A percentile compares a stretch with the other conserved stretches of the same genome.
Conservation (phyloP, 2,329 filamentous ascomycete genomes). For the Exophiala calicioides region DNA sequence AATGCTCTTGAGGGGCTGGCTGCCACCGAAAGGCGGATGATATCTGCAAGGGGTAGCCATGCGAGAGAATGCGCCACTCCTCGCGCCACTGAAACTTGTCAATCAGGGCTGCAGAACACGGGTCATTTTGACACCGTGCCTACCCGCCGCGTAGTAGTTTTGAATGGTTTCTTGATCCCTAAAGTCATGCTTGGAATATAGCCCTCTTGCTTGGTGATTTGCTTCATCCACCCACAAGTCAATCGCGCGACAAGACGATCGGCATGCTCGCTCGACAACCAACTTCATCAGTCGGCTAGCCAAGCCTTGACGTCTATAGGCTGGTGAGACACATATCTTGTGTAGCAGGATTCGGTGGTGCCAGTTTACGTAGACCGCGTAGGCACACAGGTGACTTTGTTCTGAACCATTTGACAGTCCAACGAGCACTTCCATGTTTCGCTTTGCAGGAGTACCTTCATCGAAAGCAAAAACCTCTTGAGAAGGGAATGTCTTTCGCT, state of each 20-base stretch:
- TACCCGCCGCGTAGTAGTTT: slow-evolving; percentile 54
- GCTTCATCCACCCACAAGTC: slow-evolving; percentile 56
- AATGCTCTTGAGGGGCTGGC: slow-evolving; percentile 17
- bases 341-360: slow-evolving; percentile 51
- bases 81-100: not conserved
- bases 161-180: slow-evolving; percentile 46
- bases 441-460: slow-evolving; percentile 31
- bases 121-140: slow-evolving; percentile 49
- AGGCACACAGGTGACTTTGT: slow-evolving; percentile 40
- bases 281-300: slow-evolving; percentile 48
- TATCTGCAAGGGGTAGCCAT: slow-evolving; percentile 22
- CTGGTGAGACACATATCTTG: slow-evolving; percentile 53
- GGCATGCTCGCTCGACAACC: slow-evolving; percentile 45
- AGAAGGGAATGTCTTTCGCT: slow-evolving; percentile 54
- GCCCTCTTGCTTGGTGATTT: slow-evolving; percentile 45
- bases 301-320: slow-evolving; percentile 50
- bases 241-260: slow-evolving; percentile 50
- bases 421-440: slow-evolving; percentile 25
- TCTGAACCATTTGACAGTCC: not conserved
- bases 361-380: slow-evolving; percentile 50
- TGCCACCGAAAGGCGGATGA: slow-evolving; percentile 20
- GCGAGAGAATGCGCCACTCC: slow-evolving; percentile 21
- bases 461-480: slow-evolving; percentile 54
- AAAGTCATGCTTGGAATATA: slow-evolving; percentile 52
- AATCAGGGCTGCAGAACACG: slow-evolving; percentile 13